Percentiles rank a stretch among this genome's conserved stretches.
Evolutionary conservation across 345 rosid genomes (phyloP).

Genomic region (Gossypium mustelinum): DNA sequence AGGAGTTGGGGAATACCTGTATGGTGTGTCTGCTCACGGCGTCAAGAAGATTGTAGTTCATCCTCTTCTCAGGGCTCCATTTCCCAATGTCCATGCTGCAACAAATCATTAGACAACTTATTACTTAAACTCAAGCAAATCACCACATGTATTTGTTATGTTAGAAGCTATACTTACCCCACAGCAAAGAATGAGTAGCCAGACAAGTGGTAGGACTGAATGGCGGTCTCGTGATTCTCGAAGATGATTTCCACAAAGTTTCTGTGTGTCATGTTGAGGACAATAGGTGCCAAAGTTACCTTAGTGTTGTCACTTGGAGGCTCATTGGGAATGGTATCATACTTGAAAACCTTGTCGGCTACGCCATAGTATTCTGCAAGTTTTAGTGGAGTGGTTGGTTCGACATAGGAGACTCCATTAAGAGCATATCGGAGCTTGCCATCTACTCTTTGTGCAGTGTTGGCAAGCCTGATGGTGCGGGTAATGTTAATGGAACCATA

Average conservation of each 20-base stretch:
- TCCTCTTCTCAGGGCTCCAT: slow-evolving; percentile 81
- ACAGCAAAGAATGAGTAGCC: slow-evolving; percentile 81
- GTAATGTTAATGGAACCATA: slow-evolving; percentile 65
- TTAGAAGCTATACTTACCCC: slow-evolving; percentile 41
- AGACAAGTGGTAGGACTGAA: slow-evolving; percentile 60
- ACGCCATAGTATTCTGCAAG: slow-evolving; percentile 56
- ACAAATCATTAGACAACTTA: neutral
- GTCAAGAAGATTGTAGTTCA: slow-evolving; percentile 69
- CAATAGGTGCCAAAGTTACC: slow-evolving; percentile 39
- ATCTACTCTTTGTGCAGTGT: slow-evolving; percentile 30
- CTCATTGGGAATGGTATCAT: slow-evolving; percentile 39
- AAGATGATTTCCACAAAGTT: slow-evolving; percentile 66
- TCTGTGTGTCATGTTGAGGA: slow-evolving; percentile 61
- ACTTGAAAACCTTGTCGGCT: slow-evolving; percentile 52
- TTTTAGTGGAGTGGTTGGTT: slow-evolving; percentile 53
- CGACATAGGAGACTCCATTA: slow-evolving; percentile 58
- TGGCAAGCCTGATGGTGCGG: slow-evolving; percentile 61
- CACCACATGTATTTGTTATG: neutral
- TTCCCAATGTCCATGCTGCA: slow-evolving; percentile 64
- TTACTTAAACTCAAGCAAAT: neutral
- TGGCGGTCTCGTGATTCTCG: slow-evolving; percentile 67
- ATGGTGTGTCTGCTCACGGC: slow-evolving; percentile 83
- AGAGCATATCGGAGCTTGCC: slow-evolving; percentile 60
- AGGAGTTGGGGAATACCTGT: slow-evolving; percentile 78
- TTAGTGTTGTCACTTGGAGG: slow-evolving; percentile 30